Evolutionary conservation across 2,329 filamentous ascomycete species (phyloP).

Genomic region (Cladophialophora immunda): DNA sequence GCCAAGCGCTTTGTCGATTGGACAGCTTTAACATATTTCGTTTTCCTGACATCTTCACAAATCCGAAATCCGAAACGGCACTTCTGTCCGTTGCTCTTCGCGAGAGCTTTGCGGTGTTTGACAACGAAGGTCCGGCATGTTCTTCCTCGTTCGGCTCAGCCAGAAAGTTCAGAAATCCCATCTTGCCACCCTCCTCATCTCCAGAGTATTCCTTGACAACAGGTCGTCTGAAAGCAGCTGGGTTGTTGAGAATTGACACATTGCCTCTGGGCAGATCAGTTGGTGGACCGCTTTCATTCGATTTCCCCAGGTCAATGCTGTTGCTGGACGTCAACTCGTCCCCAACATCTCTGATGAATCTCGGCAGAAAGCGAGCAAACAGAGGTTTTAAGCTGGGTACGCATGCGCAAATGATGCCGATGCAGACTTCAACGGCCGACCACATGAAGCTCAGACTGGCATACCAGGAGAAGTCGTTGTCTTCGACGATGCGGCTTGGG

Average conservation of each 20-base stretch:
- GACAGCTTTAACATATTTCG: slow-evolving; percentile 68
- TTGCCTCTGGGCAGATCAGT: slow-evolving; percentile 20
- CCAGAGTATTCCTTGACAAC: slow-evolving; percentile 37
- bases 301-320: slow-evolving; percentile 38
- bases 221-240: slow-evolving; percentile 38
- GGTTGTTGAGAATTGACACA: slow-evolving; percentile 39
- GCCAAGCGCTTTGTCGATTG: slow-evolving; percentile 65
- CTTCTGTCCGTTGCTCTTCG: slow-evolving; percentile 38
- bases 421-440: slow-evolving; percentile 89
- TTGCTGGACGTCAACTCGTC: slow-evolving; percentile 39
- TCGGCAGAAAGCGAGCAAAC: slow-evolving; percentile 69
- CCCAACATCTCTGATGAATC: slow-evolving; percentile 61
- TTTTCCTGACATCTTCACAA: slow-evolving; percentile 65
- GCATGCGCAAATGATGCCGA: slow-evolving; percentile 88
- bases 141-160: slow-evolving; percentile 28
- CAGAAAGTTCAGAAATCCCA: slow-evolving; percentile 43
- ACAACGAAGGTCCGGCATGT: slow-evolving; percentile 18
- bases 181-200: slow-evolving; percentile 38
- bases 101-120: slow-evolving; percentile 46
- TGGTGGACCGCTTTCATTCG: neutral
- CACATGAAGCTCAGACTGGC: slow-evolving; percentile 89
- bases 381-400: slow-evolving; percentile 93
- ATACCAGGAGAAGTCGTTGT: slow-evolving; percentile 70
- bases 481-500: slow-evolving; percentile 41
- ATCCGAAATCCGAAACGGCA: slow-evolving; percentile 64